phyloP scores from a whole-genome alignment of 495 filamentous ascomycete genomes.

The Aeminium ludgeri region DNA sequence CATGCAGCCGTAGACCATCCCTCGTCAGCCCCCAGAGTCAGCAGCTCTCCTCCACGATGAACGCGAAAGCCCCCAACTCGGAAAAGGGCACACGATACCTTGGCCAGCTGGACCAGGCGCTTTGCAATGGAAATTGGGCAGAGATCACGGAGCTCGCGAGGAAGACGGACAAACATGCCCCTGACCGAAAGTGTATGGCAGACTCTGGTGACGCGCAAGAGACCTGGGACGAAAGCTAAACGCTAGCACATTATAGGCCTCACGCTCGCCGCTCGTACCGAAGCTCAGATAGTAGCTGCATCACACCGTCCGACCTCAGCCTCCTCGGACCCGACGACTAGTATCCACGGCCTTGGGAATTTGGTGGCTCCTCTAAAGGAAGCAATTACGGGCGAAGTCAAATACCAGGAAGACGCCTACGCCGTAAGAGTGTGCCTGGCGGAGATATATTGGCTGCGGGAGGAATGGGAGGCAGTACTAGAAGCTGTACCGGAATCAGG shows the following conservation, averaged over 20 bases:
- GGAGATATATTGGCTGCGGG: conserved; percentile 54
- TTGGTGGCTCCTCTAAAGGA: conserved; percentile 42
- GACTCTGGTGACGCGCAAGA: conserved; percentile 1
- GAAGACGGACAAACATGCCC: conserved; percentile 87
- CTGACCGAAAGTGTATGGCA: conserved; percentile 61
- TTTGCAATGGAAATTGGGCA: conserved; percentile 77
- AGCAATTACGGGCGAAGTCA: conserved; percentile 45
- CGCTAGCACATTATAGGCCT: conserved; percentile 37
- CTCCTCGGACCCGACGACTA: conserved; percentile 28
- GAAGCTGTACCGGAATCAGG: conserved; percentile 32
- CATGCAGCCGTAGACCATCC: no score
- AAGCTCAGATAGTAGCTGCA: conserved; percentile 31
- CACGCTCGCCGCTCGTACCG: conserved; percentile 55
- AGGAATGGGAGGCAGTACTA: conserved; percentile 37
- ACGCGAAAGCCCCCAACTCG: conserved; percentile 21
- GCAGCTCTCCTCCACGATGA: no score
- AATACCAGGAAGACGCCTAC: conserved; percentile 49
- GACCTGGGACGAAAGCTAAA: background rate
- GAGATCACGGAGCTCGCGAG: conserved; percentile 76
- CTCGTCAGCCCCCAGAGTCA: no score
- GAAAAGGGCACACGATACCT: conserved; percentile 68
- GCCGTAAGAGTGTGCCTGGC: conserved; percentile 66
- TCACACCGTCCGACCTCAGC: conserved; percentile 18
- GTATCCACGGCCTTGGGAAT: conserved; percentile 34
- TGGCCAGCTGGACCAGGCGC: conserved; percentile 62